Evolutionary conservation across 129 eudicot genomes (phyloP), one percentile per base, ranked within the genome.

Genomic region (Helianthus tuberosus): DNA sequence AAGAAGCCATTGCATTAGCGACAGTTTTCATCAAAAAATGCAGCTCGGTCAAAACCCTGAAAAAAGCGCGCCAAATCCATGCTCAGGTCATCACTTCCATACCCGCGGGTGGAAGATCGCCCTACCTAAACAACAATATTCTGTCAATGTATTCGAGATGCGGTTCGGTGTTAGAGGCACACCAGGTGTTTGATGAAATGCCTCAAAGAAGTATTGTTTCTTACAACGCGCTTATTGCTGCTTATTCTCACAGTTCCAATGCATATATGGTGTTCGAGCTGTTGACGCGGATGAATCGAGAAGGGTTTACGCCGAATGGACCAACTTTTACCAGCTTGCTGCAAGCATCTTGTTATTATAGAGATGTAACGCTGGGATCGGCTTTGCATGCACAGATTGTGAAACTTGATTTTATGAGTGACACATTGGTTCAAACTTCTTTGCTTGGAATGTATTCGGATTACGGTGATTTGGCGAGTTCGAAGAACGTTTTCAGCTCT

Each of bases 141-240:
- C 53, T 93, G 15, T 82, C 96, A 3, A 88, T 90, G 97, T 93
- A 93, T 54, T 88, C 85, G 1, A 75, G 85, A 51, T 92, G 91
- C 62, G 84, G 91, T 4, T 89, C 94, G 1, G 62, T 78, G 6
- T 13, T 16, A 5, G 84, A 86, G 63, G 68, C 89, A 49, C 93
- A 46, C 32, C 64, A 20, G 0, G 54, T 91, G 86, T 86, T 91
- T 83, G 97, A 91, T 68, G 72, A 79, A 86, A 91, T 86, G 93
- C 96, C 89, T 71, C 71, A 84, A 5, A 72, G 86, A 81, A 91
- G 73, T 46, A n/a, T 90, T 46, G 87, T 93, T 41, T 90, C 98
- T 3, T 93, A 86, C 76, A 93, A 90, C 38, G 79, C 89, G 17
- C 80, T 93, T 50, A 82, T 90, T 51, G 55, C 96, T 8, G 88